Conservation (phyloP, 257 asterid species). For the Fraxinus quadrangulata region DNA sequence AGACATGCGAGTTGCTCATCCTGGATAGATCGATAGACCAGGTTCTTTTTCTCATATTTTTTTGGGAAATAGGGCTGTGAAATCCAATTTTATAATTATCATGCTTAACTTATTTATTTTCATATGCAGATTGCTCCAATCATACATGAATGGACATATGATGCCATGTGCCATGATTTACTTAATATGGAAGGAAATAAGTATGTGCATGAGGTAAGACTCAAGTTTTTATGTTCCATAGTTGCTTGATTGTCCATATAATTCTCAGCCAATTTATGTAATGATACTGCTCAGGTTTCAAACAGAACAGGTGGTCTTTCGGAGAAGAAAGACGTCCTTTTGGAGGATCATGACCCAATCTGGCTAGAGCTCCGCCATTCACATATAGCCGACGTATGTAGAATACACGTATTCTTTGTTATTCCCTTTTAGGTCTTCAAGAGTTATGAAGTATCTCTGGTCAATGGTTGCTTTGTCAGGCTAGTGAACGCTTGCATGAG, state of each 20-base stretch:
- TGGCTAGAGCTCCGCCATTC: conserved; percentile 99
- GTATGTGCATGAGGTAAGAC: conserved; percentile 86
- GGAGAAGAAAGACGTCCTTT: conserved; percentile 95
- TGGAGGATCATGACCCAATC: conserved; percentile 98
- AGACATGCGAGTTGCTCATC: conserved; percentile 96
- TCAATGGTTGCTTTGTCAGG: conserved; percentile 56
- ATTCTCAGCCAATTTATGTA: conserved; percentile 16
- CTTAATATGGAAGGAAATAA: conserved; percentile 95
- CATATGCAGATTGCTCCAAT: conserved; percentile 80
- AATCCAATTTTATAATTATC: neutral
- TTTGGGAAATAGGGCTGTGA: neutral
- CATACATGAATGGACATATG: conserved; percentile 99
- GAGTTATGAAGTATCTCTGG: conserved; percentile 18
- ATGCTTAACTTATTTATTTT: conserved; percentile 22
- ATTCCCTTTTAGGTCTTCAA: conserved; percentile 16
- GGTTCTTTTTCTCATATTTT: conserved; percentile 43
- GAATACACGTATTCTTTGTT: conserved; percentile 22
- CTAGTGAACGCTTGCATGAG: conserved; percentile 89
- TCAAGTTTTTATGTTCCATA: conserved; percentile 18
- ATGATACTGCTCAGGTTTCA: conserved; percentile 64
- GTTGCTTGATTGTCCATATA: conserved; percentile 27
- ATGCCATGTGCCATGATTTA: conserved; percentile 98
- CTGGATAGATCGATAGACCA: conserved; percentile 96
- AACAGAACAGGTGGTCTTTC: conserved; percentile 76
- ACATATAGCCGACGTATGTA: conserved; percentile 95